phyloP scores from a whole-genome alignment of 2,329 filamentous ascomycete genomes.

The Trichoderma breve region DNA sequence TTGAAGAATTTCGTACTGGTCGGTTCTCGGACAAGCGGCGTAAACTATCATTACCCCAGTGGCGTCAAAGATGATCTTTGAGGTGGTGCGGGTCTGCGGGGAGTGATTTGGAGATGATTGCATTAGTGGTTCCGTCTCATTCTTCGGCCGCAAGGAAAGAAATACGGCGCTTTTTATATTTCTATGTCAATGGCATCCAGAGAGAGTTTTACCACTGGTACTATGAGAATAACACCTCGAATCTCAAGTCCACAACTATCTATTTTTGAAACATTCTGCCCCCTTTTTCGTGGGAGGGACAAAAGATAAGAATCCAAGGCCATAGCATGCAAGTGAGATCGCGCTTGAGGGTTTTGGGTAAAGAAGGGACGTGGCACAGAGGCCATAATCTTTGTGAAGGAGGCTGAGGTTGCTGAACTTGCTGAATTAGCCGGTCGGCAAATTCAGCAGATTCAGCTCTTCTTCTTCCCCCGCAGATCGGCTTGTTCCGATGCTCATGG shows the following conservation, averaged over 20 bases:
- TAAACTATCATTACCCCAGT: not conserved
- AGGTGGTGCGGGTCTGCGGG: not conserved
- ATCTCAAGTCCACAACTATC: too few species aligned
- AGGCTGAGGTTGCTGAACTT: too few species aligned
- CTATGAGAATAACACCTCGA: accelerated
- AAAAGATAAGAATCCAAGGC: not conserved
- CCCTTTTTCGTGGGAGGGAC: not conserved
- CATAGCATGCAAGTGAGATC: too few species aligned
- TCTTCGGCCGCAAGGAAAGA: not conserved
- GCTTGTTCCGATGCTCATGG: not conserved
- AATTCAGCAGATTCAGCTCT: not conserved
- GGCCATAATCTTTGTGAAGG: not conserved
- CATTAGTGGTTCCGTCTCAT: too few species aligned
- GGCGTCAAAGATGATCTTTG: not conserved
- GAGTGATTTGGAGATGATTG: not conserved
- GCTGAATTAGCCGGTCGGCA: not conserved
- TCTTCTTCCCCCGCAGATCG: not conserved
- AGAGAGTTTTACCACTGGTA: accelerated
- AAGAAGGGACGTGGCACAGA: too few species aligned
- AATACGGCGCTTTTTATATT: not conserved
- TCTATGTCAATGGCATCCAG: not conserved
- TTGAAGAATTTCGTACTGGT: not conserved
- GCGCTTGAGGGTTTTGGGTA: too few species aligned
- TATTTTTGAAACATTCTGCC: not conserved
- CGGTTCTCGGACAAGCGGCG: not conserved